Conservation (phyloP, 768 basidiomycete genomes). For the Mycena rebaudengoi region DNA sequence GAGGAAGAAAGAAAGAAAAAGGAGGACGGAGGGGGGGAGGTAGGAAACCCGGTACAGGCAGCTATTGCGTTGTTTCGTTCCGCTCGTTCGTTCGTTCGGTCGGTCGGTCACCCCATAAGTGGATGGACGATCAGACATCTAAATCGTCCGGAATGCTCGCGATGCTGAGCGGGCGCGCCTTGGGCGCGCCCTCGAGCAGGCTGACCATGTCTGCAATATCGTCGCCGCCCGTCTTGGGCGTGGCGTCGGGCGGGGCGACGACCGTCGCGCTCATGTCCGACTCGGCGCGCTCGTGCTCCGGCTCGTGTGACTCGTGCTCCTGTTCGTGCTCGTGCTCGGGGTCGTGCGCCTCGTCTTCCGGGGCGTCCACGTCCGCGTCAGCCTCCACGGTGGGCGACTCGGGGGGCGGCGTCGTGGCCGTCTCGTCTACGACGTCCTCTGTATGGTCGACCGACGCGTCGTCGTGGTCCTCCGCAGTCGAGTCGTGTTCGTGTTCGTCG, state of each 20-base stretch:
- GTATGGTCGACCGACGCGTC: constrained; percentile 26
- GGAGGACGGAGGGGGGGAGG: no score
- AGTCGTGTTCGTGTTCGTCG: constrained; percentile 25
- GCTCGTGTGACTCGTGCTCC: constrained; percentile 29
- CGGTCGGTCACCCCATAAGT: no score
- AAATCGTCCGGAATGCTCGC: constrained; percentile 60
- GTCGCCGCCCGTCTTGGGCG: constrained; percentile 33
- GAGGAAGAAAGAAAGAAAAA: no score
- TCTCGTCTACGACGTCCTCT: constrained; percentile 27
- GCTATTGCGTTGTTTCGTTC: no score
- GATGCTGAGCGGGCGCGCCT: constrained; percentile 52
- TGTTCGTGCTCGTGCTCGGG: constrained; percentile 33
- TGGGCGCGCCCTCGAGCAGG: constrained; percentile 62
- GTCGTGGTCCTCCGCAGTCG: constrained; percentile 21
- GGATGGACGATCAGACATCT: constrained; percentile 28
- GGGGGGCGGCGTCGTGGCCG: no score
- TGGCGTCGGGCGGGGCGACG: constrained; percentile 29
- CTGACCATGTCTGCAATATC: constrained; percentile 74
- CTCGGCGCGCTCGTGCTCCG: constrained; percentile 14
- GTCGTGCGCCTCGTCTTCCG: constrained; percentile 27
- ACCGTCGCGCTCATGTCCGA: constrained; percentile 23
- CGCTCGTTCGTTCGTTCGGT: no score
- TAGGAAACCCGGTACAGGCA: constrained; percentile 2
- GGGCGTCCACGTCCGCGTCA: constrained; percentile 8
- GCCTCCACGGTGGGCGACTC: no score